Base-by-base conservation (phyloP, 495 filamentous ascomycete genomes). In the Aspergillus sparsus region DNA sequence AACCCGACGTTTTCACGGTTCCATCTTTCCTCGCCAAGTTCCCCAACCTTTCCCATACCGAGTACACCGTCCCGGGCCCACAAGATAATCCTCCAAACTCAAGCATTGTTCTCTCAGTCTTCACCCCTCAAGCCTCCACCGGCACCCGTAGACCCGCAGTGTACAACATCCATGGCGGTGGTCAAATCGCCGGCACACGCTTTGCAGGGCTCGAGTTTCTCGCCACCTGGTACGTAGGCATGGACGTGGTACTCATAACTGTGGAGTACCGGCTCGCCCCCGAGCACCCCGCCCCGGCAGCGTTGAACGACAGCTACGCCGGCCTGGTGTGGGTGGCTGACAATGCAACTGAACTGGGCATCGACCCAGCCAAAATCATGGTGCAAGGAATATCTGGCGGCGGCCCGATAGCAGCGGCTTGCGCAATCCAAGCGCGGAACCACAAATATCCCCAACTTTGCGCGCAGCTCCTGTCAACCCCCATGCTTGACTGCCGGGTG, bases 341-440 rank as follows among this genome's bases (percentile, higher is more conserved):
- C 6, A 58, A 75, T 32, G 73, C 74, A 1, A 62, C 58, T 0
- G 58, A 68, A 39, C 61, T 82, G n/a, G 62, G 62, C 15, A 63
- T 81, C 35, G 80, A 88, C 58, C 83, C 84, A 0, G 61, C 74
- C 7, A 80, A 83, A 37, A 78, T 89, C 8, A 49, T 63, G 7
- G 31, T 89, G 18, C 76, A 79, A 50, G 85, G 87, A 27, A 80
- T 76, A 0, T 84, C 80, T 0, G 86, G 86, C 4, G 87, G 87
- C 5, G 87, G 80, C 0, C 80, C 70, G 55, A 58, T 81, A 4
- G 74, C 77, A 0, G 74, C 79, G 3, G n/a, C n/a, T n/a, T n/a
- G n/a, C n/a, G n/a, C n/a, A n/a, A n/a, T n/a, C n/a, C n/a, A n/a
- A n/a, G n/a, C n/a, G n/a, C n/a, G n/a, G n/a, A n/a, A n/a, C n/a